These are phyloP conservation scores for Striga hermonthica DNA, from an alignment of 305 asterid species.

Conservation along the genomic window DNA sequence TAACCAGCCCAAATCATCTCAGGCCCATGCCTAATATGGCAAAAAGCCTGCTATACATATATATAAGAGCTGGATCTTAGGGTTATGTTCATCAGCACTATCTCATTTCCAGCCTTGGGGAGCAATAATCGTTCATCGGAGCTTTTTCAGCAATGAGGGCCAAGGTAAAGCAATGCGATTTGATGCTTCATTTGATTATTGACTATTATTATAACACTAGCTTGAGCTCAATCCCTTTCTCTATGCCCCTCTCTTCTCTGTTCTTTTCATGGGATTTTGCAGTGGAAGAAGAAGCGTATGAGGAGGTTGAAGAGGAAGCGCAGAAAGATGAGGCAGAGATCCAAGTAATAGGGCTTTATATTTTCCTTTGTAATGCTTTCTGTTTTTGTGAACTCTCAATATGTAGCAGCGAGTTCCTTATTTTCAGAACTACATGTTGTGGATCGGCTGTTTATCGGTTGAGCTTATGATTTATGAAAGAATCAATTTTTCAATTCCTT, in stretches of 20 bases:
- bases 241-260: neutral
- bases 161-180: neutral
- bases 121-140: neutral
- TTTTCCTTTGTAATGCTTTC: neutral
- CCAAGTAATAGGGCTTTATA: neutral
- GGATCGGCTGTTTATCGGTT: neutral
- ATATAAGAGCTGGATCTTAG: neutral
- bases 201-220: neutral
- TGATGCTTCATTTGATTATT: neutral
- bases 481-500: no score
- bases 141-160: slow-evolving; percentile 8
- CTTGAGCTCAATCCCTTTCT: neutral
- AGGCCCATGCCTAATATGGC: neutral
- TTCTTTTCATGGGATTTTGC: neutral
- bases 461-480: no score
- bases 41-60: neutral
- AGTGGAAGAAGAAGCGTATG: slow-evolving; percentile 15
- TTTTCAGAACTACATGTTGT: slow-evolving; percentile 11
- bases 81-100: neutral
- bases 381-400: neutral
- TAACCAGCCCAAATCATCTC: neutral
- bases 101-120: neutral
- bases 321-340: slow-evolving; percentile 13
- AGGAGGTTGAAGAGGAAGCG: slow-evolving; percentile 10
- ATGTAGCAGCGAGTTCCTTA: neutral